Conservation (phyloP, 2,329 filamentous ascomycete genomes). For the Neofusicoccum kwambonambiense region DNA sequence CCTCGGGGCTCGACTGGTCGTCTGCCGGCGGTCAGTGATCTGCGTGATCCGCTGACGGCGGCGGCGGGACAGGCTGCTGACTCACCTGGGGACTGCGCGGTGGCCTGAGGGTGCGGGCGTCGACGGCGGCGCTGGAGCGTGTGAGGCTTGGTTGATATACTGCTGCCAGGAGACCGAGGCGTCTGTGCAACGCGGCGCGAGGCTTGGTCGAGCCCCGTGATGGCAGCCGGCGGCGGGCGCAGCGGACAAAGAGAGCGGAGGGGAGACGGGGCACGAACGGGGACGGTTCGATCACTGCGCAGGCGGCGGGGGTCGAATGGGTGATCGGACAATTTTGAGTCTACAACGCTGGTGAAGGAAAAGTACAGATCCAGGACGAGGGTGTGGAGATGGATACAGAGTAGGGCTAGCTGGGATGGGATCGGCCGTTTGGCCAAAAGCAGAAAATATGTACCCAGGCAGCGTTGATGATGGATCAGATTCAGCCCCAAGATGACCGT, state of each 20-base stretch:
- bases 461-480: constrained; percentile 38
- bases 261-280: background rate
- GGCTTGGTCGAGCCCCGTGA: constrained; percentile 32
- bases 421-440: constrained; percentile 42
- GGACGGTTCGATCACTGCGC: background rate
- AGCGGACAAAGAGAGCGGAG: background rate
- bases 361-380: constrained; percentile 22
- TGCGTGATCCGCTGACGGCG: constrained; percentile 13
- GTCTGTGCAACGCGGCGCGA: constrained; percentile 33
- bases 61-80: background rate
- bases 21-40: constrained; percentile 17
- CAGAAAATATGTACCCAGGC: constrained; percentile 35
- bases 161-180: background rate
- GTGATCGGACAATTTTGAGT: constrained; percentile 17
- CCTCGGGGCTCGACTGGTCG: constrained; percentile 11
- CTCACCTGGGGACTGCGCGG: background rate
- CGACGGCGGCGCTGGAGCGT: background rate
- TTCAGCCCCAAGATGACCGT: constrained; percentile 45
- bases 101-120: background rate
- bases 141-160: constrained; percentile 17
- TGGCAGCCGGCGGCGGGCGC: constrained; percentile 23
- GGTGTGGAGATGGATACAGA: constrained; percentile 31
- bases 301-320: background rate
- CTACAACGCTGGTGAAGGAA: constrained; percentile 16
- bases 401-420: constrained; percentile 30